A percentile compares a stretch with the other conserved stretches of the same genome.
Evolutionary conservation across 1,139 yeast species (phyloP).

Genomic region (Saccharomyces hybrid): DNA sequence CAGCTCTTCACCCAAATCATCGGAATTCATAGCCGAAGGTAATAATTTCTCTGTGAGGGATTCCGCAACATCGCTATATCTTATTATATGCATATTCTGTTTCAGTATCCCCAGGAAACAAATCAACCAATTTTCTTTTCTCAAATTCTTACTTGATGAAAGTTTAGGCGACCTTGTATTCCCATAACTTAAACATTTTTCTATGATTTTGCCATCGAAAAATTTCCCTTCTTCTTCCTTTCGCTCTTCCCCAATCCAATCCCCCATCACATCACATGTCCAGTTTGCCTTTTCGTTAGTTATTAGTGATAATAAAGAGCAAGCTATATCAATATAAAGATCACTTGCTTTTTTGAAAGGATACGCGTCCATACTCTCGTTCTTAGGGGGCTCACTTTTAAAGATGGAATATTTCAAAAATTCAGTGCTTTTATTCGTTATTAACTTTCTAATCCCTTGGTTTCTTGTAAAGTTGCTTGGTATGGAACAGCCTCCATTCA

Average conservation of each 20-base stretch:
- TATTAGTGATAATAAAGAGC: constrained; percentile 23
- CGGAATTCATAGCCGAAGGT: background rate
- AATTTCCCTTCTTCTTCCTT: constrained; percentile 19
- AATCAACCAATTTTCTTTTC: background rate
- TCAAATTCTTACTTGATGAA: background rate
- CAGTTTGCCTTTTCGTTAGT: constrained; percentile 32
- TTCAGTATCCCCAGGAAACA: background rate
- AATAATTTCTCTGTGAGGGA: background rate
- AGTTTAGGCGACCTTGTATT: background rate
- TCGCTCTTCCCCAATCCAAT: constrained; percentile 21
- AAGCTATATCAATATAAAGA: constrained; percentile 26
- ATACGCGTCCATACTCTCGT: constrained; percentile 29
- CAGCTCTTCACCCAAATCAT: background rate
- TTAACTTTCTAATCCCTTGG: constrained; percentile 14
- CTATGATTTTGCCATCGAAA: constrained; percentile 15
- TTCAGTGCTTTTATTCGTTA: constrained; percentile 12
- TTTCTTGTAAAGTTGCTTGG: constrained; percentile 9
- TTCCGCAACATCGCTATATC: background rate
- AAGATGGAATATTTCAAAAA: constrained; percentile 16
- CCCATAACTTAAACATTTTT: background rate
- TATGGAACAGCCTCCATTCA: background rate
- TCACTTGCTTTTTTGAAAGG: constrained; percentile 22
- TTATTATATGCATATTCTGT: background rate
- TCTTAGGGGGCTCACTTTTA: constrained; percentile 27
- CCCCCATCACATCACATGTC: constrained; percentile 31